Base-by-base conservation (phyloP, 2,329 filamentous ascomycete genomes). In the Pseudonectria buxi region DNA sequence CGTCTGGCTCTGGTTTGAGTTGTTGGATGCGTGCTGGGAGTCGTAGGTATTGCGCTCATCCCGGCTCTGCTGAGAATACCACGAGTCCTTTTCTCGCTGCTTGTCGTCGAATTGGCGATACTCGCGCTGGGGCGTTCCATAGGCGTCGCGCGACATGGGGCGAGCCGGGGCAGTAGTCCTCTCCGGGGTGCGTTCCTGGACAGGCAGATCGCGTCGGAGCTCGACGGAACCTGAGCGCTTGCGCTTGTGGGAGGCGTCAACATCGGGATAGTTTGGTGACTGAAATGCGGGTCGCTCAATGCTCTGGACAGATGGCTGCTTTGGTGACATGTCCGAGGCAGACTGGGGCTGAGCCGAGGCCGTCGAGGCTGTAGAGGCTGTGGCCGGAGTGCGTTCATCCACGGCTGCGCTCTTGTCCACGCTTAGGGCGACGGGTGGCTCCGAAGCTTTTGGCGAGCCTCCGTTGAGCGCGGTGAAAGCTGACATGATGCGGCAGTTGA, bases 151-250 rank as follows among this genome's bases (percentile, higher is more conserved):
- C 32, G 59, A 51, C 33, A 67, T 64, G 26, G 46, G 35, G n/a
- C 59, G 54, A 14, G 54, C 42, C 16, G 53, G 48, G n/a, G 47
- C 46, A 11, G 53, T 44, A 11, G 55, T 48, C 15, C 49, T 49
- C 33, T 63, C 62, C 18, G 59, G 59, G 11, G 61, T 60, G 5
- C 51, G 53, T 39, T 63, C 57, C 28, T 61, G 56, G 7, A 46
- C 37, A 6, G 47, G 40, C 18, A 40, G 43, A 14, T 70, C 66
- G 45, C 62, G 61, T 35, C 61, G 55, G 6, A 56, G 57, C 37
- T 80, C 80, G 26, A 67, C 58, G 6, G 82, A 85, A 30, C 69
- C 64, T 6, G 84, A 86, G 41, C 84, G 75, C 59, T 87, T 90
- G 51, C 78, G 76, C 60, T 81, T 83, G 49, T 77, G 71, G 13